Percentiles rank a stretch among this genome's conserved stretches.
These are phyloP conservation scores for Trichoderma sp. DNA, from an alignment of 2,329 filamentous ascomycete genomes.

Conservation along the genomic window DNA sequence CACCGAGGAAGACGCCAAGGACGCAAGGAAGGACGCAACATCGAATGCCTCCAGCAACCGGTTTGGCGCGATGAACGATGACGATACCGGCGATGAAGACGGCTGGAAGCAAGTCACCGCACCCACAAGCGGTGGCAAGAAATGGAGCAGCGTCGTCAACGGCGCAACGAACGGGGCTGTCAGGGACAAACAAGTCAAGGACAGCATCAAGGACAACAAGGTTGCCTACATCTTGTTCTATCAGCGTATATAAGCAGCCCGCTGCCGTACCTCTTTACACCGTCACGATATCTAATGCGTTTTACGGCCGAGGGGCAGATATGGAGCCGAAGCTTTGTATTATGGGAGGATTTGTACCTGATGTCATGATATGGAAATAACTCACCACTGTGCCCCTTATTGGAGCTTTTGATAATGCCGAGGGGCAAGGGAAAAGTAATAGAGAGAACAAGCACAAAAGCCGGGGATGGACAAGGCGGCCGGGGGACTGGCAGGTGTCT, in stretches of 20 bases:
- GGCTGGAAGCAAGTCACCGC: conserved; percentile 81
- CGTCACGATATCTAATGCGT: conserved; percentile 16
- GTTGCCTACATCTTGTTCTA: conserved; percentile 98
- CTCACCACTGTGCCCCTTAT: conserved; percentile 9
- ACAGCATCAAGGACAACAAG: conserved; percentile 84
- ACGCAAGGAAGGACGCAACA: conserved; percentile 63
- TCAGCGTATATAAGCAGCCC: conserved; percentile 62
- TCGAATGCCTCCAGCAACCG: conserved; percentile 63
- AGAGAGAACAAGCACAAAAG: conserved; percentile 25
- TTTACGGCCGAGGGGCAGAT: neutral
- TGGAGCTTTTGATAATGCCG: neutral
- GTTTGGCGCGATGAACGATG: conserved; percentile 70
- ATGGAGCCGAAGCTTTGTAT: neutral
- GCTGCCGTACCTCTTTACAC: neutral
- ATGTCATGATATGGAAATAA: neutral
- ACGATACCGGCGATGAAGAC: conserved; percentile 66
- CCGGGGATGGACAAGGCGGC: conserved; percentile 1
- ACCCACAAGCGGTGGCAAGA: conserved; percentile 66
- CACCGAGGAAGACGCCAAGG: conserved; percentile 71
- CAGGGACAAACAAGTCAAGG: conserved; percentile 61
- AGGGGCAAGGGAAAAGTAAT: conserved; percentile 29
- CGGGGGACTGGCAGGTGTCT: conserved; percentile 30
- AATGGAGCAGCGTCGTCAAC: conserved; percentile 69
- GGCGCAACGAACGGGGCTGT: conserved; percentile 59
- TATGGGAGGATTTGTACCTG: conserved; percentile 13